Base-by-base conservation (phyloP, 2,329 filamentous ascomycete species). In the Ceratocystis lukuohia region DNA sequence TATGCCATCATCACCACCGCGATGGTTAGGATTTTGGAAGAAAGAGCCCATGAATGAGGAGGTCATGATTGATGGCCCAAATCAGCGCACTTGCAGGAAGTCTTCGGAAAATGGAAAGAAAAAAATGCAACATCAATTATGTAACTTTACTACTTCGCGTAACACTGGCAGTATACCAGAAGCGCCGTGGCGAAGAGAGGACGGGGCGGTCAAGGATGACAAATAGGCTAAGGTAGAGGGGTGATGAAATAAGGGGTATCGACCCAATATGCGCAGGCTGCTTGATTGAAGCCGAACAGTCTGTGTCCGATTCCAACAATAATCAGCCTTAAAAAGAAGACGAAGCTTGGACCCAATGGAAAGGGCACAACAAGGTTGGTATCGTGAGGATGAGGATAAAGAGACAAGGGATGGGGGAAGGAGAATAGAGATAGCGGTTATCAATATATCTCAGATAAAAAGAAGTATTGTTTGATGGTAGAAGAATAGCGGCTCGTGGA, bases 21-120 rank as follows among this genome's bases (percentile, higher is more conserved):
- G 28, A 33, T 66, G 61, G 44, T 66, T 66, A 62, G 64, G 64
- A 56, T 62, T 65, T 56, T 66, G 65, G 61, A 66, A 68, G n/a
- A 68, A 66, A 22, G 64, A 64, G 22, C 67, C 65, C 65, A 66
- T 68, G 44, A 64, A 68, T 46, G 66, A 68, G 30, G 67, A 65
- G 62, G 66, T 61, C 66, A 68, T 68, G 61, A 64, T 65, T 50
- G 64, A 50, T 45, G n/a, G 44, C 25, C 33, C 25, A 37, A 7
- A n/a, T 10, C 10, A 22, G 22, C 22, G 30, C 7, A n/a, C 20
- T 37, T 37, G 30, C 56, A 20, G 56, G 5, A 59, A 59, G 12
- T 17, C 17, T 15, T 53, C 12, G 6, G 46, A 48, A 25, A 56
- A 25, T 20, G 50, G 30, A 30, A 25, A 10, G 56, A 8, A 37